Evolutionary conservation across 2,329 filamentous ascomycete genomes (phyloP).

Genomic region (Sclerotiophoma versabilis): DNA sequence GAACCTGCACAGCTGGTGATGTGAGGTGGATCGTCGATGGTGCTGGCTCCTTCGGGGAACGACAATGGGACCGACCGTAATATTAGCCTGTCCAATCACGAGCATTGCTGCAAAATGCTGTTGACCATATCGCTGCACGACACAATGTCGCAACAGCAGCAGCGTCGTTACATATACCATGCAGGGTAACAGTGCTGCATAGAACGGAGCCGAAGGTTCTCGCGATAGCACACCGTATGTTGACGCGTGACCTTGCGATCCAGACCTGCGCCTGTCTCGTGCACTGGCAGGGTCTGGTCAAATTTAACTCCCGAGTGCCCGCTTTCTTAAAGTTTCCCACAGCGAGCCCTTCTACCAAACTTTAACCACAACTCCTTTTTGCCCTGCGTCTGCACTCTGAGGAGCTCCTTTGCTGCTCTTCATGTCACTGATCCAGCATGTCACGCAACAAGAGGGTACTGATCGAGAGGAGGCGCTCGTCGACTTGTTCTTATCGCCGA

Average conservation of each 20-base stretch:
- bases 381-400: slow-evolving; percentile 20
- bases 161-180: slow-evolving; percentile 9
- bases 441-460: slow-evolving; percentile 58
- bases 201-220: slow-evolving; percentile 9
- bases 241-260: slow-evolving; percentile 14
- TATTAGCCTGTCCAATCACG: slow-evolving; percentile 11
- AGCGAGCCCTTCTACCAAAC: slow-evolving; percentile 8
- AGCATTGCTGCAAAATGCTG: neutral
- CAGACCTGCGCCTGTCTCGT: slow-evolving; percentile 15
- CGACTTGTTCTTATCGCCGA: slow-evolving; percentile 45
- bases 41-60: slow-evolving; percentile 7
- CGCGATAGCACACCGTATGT: slow-evolving; percentile 12
- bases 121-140: neutral
- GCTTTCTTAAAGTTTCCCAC: slow-evolving; percentile 9
- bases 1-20: neutral
- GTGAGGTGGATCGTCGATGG: slow-evolving; percentile 2
- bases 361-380: slow-evolving; percentile 7
- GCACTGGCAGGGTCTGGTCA: slow-evolving; percentile 10
- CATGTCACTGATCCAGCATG: slow-evolving; percentile 62
- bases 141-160: neutral
- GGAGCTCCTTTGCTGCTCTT: slow-evolving; percentile 20
- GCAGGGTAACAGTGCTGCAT: neutral
- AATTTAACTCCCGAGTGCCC: slow-evolving; percentile 17
- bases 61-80: neutral
- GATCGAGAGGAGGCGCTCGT: slow-evolving; percentile 54